Evolutionary conservation across 2,329 filamentous ascomycete species (phyloP).

Genomic region (Venturia asperata): DNA sequence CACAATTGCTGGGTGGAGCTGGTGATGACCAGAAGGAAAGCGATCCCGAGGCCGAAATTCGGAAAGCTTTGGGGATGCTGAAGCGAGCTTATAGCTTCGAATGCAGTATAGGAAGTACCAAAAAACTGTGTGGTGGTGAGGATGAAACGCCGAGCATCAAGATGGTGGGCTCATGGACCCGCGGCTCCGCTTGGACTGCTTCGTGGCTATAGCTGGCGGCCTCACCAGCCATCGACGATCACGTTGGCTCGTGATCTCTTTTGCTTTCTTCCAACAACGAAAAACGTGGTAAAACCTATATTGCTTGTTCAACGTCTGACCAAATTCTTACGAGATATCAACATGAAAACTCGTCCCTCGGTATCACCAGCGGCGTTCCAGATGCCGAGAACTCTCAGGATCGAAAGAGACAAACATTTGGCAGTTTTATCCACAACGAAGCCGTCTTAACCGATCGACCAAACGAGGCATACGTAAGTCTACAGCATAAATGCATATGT

Average conservation of each 20-base stretch:
- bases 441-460: neutral
- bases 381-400: neutral
- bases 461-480: neutral
- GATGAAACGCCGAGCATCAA: neutral
- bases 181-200: neutral
- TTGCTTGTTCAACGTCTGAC: neutral
- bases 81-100: neutral
- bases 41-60: neutral
- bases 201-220: neutral
- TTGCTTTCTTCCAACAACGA: neutral
- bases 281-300: neutral
- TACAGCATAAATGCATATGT: neutral
- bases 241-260: neutral
- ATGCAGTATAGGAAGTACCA: neutral
- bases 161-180: neutral
- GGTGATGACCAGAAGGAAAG: neutral
- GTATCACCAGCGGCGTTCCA: neutral
- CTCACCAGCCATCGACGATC: neutral
- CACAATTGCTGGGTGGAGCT: neutral
- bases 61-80: neutral
- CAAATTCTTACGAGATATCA: neutral
- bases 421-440: neutral
- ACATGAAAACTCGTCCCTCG: neutral
- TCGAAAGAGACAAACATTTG: neutral
- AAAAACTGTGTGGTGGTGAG: neutral